These are phyloP conservation scores for Phaeotremella fagi DNA, from an alignment of 768 basidiomycete genomes.

Conservation along the genomic window DNA sequence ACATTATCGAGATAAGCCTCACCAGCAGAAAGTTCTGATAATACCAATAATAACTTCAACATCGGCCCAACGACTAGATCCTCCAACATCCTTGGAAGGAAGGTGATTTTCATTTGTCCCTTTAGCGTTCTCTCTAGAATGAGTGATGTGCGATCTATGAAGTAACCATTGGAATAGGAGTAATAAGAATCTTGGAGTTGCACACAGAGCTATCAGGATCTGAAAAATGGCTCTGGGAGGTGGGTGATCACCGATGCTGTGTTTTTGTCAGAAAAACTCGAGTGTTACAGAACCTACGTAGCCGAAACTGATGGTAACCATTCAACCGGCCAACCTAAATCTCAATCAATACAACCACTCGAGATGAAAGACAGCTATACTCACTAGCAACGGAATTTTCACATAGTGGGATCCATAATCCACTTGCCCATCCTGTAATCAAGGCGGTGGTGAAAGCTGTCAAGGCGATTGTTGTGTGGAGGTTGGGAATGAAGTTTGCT, in stretches of 20 bases:
- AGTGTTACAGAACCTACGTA: slow-evolving; percentile 18
- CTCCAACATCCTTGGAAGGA: neutral
- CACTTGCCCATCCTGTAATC: slow-evolving; percentile 55
- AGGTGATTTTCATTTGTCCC: slow-evolving; percentile 2
- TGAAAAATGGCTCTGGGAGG: slow-evolving; percentile 74
- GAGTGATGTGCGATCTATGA: slow-evolving; percentile 9
- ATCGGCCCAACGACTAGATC: slow-evolving; percentile 43
- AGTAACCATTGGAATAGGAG: slow-evolving; percentile 43
- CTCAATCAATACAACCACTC: neutral
- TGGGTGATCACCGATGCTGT: slow-evolving; percentile 86
- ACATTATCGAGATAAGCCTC: neutral
- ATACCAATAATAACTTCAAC: slow-evolving; percentile 62
- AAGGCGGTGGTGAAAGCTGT: slow-evolving; percentile 65
- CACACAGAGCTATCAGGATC: slow-evolving; percentile 76
- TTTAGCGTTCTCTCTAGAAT: neutral
- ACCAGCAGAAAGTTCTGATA: slow-evolving; percentile 68
- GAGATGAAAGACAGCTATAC: neutral
- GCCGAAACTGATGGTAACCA: slow-evolving; percentile 79
- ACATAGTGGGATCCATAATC: slow-evolving; percentile 80
- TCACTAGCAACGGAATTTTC: slow-evolving; percentile 63
- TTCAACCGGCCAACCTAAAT: slow-evolving; percentile 69
- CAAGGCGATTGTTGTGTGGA: slow-evolving; percentile 64
- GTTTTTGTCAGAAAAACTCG: neutral
- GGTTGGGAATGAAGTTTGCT: slow-evolving; percentile 59
- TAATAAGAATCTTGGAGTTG: slow-evolving; percentile 63